Conservation (phyloP, 495 filamentous ascomycete species). For the Penicillium chermesinum region DNA sequence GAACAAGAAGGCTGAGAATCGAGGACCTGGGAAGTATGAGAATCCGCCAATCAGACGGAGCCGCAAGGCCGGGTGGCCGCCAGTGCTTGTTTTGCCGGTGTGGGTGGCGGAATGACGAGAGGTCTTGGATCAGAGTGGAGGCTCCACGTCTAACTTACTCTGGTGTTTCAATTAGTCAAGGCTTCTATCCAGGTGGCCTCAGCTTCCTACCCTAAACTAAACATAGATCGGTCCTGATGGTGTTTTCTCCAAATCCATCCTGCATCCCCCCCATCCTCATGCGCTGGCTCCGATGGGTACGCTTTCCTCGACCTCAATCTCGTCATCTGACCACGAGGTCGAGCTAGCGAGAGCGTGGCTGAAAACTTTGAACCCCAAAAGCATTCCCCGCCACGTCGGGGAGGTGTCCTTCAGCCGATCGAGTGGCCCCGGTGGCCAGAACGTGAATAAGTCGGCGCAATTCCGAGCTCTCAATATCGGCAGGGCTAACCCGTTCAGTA, state of each 20-base stretch:
- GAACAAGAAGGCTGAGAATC: not conserved
- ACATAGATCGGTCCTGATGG: not conserved
- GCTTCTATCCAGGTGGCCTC: not conserved
- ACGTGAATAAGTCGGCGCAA: conserved; percentile 84
- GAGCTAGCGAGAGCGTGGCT: conserved; percentile 73
- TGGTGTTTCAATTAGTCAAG: conserved; percentile 14
- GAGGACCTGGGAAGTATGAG: not conserved
- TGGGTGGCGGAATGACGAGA: not conserved
- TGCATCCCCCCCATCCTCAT: not conserved
- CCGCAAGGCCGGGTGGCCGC: too few species aligned
- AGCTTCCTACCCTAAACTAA: not conserved
- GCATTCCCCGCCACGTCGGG: conserved; percentile 60
- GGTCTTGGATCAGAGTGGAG: too few species aligned
- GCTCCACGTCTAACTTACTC: not conserved
- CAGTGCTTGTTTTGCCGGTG: not conserved
- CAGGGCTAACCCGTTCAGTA: conserved; percentile 28
- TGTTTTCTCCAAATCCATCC: not conserved
- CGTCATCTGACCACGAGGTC: conserved; percentile 51
- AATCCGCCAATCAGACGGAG: not conserved
- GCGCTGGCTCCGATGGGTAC: conserved; percentile 2
- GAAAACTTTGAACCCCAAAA: conserved; percentile 52
- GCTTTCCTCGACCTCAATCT: conserved; percentile 18
- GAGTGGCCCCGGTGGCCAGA: conserved; percentile 91
- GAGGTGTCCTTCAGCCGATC: conserved; percentile 74
- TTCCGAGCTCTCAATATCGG: conserved; percentile 12